Percentiles rank a stretch among this genome's conserved stretches.
phyloP scores from a whole-genome alignment of 192 early-diverging fungal species.

The Ramicandelaber brevisporus region DNA sequence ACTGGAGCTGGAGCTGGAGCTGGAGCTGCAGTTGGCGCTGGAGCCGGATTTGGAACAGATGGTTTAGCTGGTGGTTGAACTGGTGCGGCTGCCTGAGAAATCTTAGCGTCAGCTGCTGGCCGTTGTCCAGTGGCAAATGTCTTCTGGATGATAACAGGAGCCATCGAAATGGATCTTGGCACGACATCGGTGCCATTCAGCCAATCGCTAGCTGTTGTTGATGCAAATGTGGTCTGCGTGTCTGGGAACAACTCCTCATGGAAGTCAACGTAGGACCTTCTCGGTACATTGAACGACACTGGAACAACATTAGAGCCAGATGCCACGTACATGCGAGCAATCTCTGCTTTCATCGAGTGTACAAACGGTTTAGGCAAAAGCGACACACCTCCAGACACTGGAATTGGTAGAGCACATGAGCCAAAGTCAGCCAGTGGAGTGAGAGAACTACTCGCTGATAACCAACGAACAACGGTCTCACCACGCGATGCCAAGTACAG shows the following conservation, averaged over 20 bases:
- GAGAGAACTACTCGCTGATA: slow-evolving; percentile 11
- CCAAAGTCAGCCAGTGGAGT: background rate
- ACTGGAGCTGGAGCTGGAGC: no score
- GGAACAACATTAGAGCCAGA: slow-evolving; percentile 29
- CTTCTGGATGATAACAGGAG: no score
- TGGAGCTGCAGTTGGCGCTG: no score
- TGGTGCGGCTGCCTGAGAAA: no score
- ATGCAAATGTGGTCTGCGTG: slow-evolving; percentile 19
- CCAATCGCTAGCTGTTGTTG: slow-evolving; percentile 21
- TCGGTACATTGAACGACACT: slow-evolving; percentile 27
- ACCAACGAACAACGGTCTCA: slow-evolving; percentile 28
- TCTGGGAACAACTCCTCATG: slow-evolving; percentile 54
- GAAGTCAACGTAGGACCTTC: slow-evolving; percentile 36
- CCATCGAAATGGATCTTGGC: no score
- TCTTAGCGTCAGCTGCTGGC: no score
- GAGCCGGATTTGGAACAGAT: no score
- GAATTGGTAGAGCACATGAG: background rate
- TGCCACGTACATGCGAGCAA: slow-evolving; percentile 19
- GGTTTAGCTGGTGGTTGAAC: no score
- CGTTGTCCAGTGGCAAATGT: no score
- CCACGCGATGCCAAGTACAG: slow-evolving; percentile 33
- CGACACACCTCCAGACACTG: slow-evolving; percentile 14
- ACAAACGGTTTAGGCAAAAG: slow-evolving; percentile 29
- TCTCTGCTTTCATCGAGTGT: slow-evolving; percentile 36
- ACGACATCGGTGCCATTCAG: slow-evolving; percentile 17